phyloP scores from a whole-genome alignment of 2,329 filamentous ascomycete genomes.

The Fusarium staphyleae region DNA sequence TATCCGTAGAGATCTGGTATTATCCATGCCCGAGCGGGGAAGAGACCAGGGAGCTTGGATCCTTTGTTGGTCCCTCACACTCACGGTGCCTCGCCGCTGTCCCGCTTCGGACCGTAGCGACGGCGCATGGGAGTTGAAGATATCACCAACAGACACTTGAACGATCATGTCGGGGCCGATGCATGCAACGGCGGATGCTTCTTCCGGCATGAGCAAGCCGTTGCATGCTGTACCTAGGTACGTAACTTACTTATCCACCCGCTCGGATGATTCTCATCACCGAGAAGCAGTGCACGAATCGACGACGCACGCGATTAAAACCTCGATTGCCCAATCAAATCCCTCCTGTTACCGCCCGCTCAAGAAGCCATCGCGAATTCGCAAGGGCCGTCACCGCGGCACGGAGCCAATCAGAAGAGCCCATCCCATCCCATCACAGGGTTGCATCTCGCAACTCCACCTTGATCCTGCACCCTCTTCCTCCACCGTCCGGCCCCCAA shows the following conservation, averaged over 20 bases:
- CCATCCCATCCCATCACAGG: conserved; percentile 25
- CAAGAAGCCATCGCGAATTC: conserved; percentile 16
- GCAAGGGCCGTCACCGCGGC: conserved; percentile 29
- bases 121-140: conserved; percentile 12
- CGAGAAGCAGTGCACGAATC: conserved; percentile 25
- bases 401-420: conserved; percentile 33
- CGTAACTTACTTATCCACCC: conserved; percentile 8
- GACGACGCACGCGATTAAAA: conserved; percentile 23
- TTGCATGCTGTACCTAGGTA: too few relatives aligned
- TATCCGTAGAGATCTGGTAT: too few relatives aligned
- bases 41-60: conserved; percentile 14
- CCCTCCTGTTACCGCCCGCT: conserved; percentile 37
- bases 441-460: conserved; percentile 31
- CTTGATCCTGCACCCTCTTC: conserved; percentile 26
- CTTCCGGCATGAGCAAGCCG: conserved; percentile 1
- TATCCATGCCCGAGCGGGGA: background rate
- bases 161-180: conserved; percentile 4
- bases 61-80: conserved; percentile 24
- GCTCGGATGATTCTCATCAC: conserved; percentile 15
- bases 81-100: background rate
- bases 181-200: conserved; percentile 15
- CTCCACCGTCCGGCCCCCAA: conserved; percentile 16
- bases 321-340: conserved; percentile 31
- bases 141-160: conserved; percentile 27
- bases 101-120: conserved; percentile 26